phyloP scores from a whole-genome alignment of 352 stramenopile genomes.

The Pythium vanterpoolii region DNA sequence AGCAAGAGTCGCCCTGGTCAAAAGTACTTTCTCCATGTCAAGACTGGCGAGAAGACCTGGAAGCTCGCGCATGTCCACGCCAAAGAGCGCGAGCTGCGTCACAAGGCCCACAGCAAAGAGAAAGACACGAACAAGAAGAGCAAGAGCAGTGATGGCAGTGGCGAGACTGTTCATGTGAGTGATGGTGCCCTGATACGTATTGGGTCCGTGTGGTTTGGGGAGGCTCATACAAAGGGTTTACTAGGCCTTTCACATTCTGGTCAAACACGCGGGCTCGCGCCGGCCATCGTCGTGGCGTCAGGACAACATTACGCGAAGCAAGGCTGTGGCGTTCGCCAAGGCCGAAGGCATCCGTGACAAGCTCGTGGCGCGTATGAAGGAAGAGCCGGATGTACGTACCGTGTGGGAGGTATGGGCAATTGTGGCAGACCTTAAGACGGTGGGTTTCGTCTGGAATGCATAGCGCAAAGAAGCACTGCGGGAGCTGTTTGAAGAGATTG shows the following conservation, averaged over 20 bases:
- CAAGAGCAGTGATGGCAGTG: not conserved
- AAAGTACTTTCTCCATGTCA: slow-evolving; percentile 83
- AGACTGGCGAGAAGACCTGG: slow-evolving; percentile 86
- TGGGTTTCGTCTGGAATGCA: not conserved
- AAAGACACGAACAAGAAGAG: slow-evolving; percentile 22
- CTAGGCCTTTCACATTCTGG: slow-evolving; percentile 82
- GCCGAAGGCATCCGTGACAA: slow-evolving; percentile 80
- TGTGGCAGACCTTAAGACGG: not conserved
- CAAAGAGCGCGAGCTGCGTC: slow-evolving; percentile 74
- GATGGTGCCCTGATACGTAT: not conserved
- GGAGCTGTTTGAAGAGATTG: slow-evolving; percentile 82
- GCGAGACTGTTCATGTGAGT: slow-evolving; percentile 48
- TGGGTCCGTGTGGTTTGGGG: not conserved
- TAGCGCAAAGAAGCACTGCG: slow-evolving; percentile 39
- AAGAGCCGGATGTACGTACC: slow-evolving; percentile 52
- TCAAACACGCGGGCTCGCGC: slow-evolving; percentile 83
- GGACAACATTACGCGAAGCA: slow-evolving; percentile 84
- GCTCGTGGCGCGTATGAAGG: slow-evolving; percentile 63
- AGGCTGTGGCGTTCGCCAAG: slow-evolving; percentile 78
- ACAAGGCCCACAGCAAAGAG: slow-evolving; percentile 31
- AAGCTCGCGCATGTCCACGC: slow-evolving; percentile 81
- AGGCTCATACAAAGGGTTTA: not conserved
- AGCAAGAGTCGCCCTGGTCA: slow-evolving; percentile 86
- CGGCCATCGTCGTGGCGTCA: slow-evolving; percentile 86
- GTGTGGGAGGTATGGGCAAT: not conserved